Evolutionary conservation across 768 basidiomycete genomes (phyloP).

Genomic region (Artomyces pyxidatus): DNA sequence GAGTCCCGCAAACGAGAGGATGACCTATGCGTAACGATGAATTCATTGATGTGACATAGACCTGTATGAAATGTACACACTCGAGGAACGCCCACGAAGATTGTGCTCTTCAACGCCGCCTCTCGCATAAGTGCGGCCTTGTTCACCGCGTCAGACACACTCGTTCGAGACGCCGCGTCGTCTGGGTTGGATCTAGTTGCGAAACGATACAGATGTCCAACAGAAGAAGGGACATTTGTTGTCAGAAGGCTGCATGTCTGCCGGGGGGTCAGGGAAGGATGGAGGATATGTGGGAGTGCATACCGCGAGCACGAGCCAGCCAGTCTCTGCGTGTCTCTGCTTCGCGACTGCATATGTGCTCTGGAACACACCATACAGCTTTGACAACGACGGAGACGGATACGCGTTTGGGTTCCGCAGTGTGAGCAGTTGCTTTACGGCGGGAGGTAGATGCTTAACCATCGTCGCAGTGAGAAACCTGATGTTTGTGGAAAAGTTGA

Average conservation of each 20-base stretch:
- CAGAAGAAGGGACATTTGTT: slow-evolving; percentile 68
- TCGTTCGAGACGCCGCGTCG: slow-evolving; percentile 32
- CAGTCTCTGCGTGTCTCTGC: slow-evolving; percentile 56
- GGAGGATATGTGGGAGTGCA: slow-evolving; percentile 18
- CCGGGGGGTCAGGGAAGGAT: background rate
- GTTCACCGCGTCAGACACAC: slow-evolving; percentile 49
- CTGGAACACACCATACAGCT: slow-evolving; percentile 47
- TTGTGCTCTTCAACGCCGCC: slow-evolving; percentile 80
- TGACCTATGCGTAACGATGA: slow-evolving; percentile 37
- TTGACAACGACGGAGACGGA: slow-evolving; percentile 45
- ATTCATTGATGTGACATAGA: background rate
- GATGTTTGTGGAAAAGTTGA: background rate
- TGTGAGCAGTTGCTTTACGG: slow-evolving; percentile 65
- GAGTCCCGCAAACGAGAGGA: slow-evolving; percentile 72
- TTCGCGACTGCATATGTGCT: slow-evolving; percentile 61
- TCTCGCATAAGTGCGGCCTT: slow-evolving; percentile 84
- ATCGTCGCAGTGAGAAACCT: slow-evolving; percentile 5
- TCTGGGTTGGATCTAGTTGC: slow-evolving; percentile 43
- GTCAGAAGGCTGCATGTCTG: slow-evolving; percentile 82
- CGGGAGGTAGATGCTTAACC: slow-evolving; percentile 46
- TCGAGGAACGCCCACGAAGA: slow-evolving; percentile 83
- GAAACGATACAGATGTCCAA: slow-evolving; percentile 79
- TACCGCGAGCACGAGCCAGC: slow-evolving; percentile 77
- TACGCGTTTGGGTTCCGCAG: slow-evolving; percentile 56
- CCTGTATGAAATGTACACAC: slow-evolving; percentile 28